phyloP scores from a whole-genome alignment of 129 eudicot genomes.

The Flaveria brownii region DNA sequence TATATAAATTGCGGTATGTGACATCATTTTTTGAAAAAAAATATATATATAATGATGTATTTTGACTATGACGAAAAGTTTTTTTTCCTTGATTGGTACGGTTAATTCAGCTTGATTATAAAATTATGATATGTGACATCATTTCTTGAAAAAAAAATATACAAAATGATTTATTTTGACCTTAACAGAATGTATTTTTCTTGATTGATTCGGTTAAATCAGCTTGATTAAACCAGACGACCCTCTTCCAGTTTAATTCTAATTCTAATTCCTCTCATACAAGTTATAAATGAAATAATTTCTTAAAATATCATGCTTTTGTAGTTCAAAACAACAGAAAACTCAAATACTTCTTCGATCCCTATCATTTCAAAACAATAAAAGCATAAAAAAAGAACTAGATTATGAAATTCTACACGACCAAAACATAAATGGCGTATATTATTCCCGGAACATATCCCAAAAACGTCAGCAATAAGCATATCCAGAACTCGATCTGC shows the following conservation, averaged over 20 bases:
- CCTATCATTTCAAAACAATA: constrained; percentile 23
- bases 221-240: too few species aligned
- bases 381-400: not conserved
- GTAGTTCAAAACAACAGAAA: not conserved
- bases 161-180: too few species aligned
- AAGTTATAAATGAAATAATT: not conserved
- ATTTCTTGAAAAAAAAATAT: too few species aligned
- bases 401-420: constrained; percentile 38
- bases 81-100: too few species aligned
- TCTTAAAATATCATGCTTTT: not conserved
- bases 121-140: too few species aligned
- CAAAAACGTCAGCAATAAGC: constrained; percentile 68
- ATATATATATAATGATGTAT: too few species aligned
- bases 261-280: not conserved
- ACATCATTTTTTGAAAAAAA: too few species aligned
- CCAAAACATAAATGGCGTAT: constrained; percentile 69
- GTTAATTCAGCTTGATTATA: too few species aligned
- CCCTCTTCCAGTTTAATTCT: not conserved
- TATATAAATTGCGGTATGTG: too few species aligned
- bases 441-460: constrained; percentile 82
- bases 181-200: too few species aligned
- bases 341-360: constrained; percentile 20
- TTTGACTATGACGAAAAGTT: too few species aligned
- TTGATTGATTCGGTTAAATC: too few species aligned
- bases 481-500: constrained; percentile 86